Evolutionary conservation across 2,329 filamentous ascomycete species (phyloP), one percentile per base, ranked within the genome.

Genomic region (Xylariaceae sp.): DNA sequence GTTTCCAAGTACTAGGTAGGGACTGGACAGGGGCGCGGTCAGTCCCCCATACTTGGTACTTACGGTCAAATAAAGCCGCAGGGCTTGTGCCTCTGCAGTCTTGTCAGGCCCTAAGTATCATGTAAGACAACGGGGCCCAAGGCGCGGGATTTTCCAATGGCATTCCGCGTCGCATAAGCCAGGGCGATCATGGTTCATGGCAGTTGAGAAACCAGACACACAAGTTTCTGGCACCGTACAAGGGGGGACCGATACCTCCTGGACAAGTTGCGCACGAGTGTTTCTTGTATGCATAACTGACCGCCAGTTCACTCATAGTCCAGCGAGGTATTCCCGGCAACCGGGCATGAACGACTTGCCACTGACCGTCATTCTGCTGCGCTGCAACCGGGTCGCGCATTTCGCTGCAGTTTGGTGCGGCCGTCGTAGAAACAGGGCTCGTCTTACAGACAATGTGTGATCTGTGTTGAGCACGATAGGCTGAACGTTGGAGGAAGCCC

Each of bases 261-360:
- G 24, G 49, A 41, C 55, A 53, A 52, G 53, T 62, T 55, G 58
- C 58, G 47, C 58, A 50, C 57, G 58, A 61, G 58, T 60, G 62
- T 58, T 55, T 57, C 55, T 49, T 47, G 39, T 58, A 58, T 68
- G 69, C 66, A 70, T 67, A 69, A 64, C 68, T 79, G 76, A 79
- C 76, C 77, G 77, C 77, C 75, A 79, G 73, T 79, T 78, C 73
- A 72, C 73, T 70, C 37, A 26, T 43, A 67, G 57, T 60, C 64
- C 62, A 59, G 57, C 64, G 60, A 54, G 51, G 45, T 61, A 57
- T 62, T 67, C 63, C 66, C 63, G 58, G 62, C 57, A 61, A 60
- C 59, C 61, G 59, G 64, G 64, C 58, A 63, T 61, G 53, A 59
- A 61, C 58, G 49, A 49, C 47, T 51, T 58, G 49, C 52, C 47